phyloP scores from a whole-genome alignment of 768 basidiomycete genomes.

The Dioszegia hungarica region DNA sequence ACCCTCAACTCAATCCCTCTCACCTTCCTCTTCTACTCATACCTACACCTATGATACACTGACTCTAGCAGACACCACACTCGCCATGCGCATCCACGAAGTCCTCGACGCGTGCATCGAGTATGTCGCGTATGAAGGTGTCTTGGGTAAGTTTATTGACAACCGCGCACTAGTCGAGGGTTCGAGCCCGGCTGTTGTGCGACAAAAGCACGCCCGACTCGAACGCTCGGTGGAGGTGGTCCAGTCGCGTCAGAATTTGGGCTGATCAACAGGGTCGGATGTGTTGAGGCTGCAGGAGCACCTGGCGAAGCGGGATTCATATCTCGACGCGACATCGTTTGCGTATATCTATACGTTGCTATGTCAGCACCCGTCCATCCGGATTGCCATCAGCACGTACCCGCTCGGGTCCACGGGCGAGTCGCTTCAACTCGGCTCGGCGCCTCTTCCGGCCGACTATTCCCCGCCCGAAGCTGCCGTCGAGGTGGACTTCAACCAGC shows the following conservation, averaged over 20 bases:
- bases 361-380: constrained; percentile 25
- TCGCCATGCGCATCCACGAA: constrained; percentile 38
- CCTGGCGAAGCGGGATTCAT: constrained; percentile 20
- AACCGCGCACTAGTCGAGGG: constrained; percentile 4
- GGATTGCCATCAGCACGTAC: constrained; percentile 24
- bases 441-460: constrained; percentile 28
- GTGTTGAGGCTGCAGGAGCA: constrained; percentile 20
- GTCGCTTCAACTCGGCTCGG: constrained; percentile 19
- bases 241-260: not conserved
- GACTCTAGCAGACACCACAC: not conserved
- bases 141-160: constrained; percentile 32
- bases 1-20: not conserved
- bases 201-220: not conserved
- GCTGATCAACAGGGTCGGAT: constrained; percentile 24
- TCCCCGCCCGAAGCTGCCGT: constrained; percentile 2
- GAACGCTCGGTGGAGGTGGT: constrained; percentile 35
- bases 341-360: constrained; percentile 30
- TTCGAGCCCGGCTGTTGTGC: constrained; percentile 24
- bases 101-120: constrained; percentile 36
- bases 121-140: constrained; percentile 36
- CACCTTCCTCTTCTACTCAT: not conserved
- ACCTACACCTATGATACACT: too few species aligned
- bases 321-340: constrained; percentile 31
- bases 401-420: constrained; percentile 25
- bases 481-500: constrained; percentile 10